These are phyloP conservation scores for Cystofilobasidium bisporidii DNA, from an alignment of 768 basidiomycete species.

Conservation along the genomic window DNA sequence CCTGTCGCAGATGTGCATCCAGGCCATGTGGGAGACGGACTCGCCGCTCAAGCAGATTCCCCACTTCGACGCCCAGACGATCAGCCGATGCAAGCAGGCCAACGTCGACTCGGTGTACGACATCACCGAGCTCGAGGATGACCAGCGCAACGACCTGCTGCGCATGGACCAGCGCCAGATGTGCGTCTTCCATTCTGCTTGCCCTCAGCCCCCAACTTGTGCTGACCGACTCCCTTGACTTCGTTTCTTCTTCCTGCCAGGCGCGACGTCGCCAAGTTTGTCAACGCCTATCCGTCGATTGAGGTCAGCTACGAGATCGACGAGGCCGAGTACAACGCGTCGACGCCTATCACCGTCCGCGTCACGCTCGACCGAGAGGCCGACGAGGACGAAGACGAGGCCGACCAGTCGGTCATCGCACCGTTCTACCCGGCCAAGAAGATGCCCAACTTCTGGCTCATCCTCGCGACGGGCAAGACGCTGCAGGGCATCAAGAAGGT, in stretches of 20 bases:
- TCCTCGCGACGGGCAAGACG: slow-evolving; percentile 63
- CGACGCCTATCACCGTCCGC: slow-evolving; percentile 68
- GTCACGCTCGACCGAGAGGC: slow-evolving; percentile 71
- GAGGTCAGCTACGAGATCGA: slow-evolving; percentile 82
- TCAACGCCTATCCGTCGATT: slow-evolving; percentile 94
- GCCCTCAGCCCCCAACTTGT: too few relatives aligned
- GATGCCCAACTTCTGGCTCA: slow-evolving; percentile 95
- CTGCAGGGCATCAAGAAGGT: slow-evolving; percentile 81
- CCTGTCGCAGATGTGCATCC: slow-evolving; percentile 95
- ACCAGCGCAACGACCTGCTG: slow-evolving; percentile 66
- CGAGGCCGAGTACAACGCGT: slow-evolving; percentile 55
- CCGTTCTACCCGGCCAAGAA: slow-evolving; percentile 86
- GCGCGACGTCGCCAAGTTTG: slow-evolving; percentile 88
- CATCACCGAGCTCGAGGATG: slow-evolving; percentile 97
- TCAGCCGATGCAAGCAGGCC: slow-evolving; percentile 73
- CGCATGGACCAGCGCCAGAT: slow-evolving; percentile 79
- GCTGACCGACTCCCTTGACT: slow-evolving; percentile 20
- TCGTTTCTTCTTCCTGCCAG: slow-evolving; percentile 42
- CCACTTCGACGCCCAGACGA: slow-evolving; percentile 83
- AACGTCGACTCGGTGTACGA: slow-evolving; percentile 87
- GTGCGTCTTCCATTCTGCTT: slow-evolving; percentile 46
- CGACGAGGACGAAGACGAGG: slow-evolving; percentile 57
- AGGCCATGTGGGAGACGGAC: slow-evolving; percentile 95
- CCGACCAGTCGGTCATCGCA: slow-evolving; percentile 77
- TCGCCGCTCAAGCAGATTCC: slow-evolving; percentile 92